Evolutionary conservation across 2,329 filamentous ascomycete species (phyloP), one percentile per base, ranked within the genome.

Genomic region (Clonostachys sp.): DNA sequence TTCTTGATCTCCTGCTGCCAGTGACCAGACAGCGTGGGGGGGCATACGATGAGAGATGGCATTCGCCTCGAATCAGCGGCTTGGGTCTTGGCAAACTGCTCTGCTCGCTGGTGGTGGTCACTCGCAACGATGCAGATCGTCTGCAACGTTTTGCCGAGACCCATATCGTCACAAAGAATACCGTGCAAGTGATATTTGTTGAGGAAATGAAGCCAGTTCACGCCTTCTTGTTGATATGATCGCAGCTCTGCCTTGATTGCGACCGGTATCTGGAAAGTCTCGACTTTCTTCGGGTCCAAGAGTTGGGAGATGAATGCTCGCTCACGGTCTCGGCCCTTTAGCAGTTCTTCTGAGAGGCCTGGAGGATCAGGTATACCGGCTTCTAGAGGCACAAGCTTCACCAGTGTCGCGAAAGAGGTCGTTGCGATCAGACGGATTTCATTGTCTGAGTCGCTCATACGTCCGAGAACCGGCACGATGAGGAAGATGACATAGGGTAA

Each of bases 81-180:
- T 42, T 86, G 80, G 0, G 91, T 95, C 67, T 87, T 90, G 30
- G 84, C 84, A 63, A 86, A 97, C 61, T 97, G 91, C 61, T 96
- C 89, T 1, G 89, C 90, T 51, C 94, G 85, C 61, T 95, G 77
- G 64, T 99, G 92, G 62, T 99, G 94, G 63, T 99, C 94, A 68
- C 91, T 97, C 10, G 94, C 92, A 41, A 99, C 91, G 59, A 99
- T 99, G 66, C 94, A 99, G 18, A 99, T 81, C 0, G 95, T 99
- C 65, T 99, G 94, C 12, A 99, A 73, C 2, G 94, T 99, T 72
- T 99, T 99, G 44, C 94, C 94, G 30, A 99, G 86, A 60, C 94
- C 94, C 94, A 99, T 99, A 65, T 99, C 94, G 61, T 99, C 94
- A 63, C 94, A 99, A 50, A 99, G 88, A 66, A 99, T 96, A 44